Evolutionary conservation across 2,329 filamentous ascomycete genomes (phyloP).

Genomic region (Didymella arachidicola): DNA sequence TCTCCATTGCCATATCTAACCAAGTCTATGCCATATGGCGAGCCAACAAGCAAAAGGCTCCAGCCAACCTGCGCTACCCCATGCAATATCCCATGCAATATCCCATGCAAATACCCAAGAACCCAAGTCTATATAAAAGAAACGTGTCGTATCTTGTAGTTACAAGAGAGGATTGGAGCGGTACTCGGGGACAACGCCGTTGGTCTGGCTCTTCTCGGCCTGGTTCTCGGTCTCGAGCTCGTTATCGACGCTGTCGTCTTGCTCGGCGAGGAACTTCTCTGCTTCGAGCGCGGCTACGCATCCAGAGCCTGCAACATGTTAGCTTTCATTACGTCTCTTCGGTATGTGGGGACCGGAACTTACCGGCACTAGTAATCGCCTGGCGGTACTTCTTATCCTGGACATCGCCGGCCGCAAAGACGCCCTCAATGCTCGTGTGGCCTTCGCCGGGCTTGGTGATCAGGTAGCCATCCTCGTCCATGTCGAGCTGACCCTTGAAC

Average conservation of each 20-base stretch:
- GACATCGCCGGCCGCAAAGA: constrained; percentile 96
- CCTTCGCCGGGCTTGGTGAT: constrained; percentile 88
- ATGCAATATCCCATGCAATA: constrained; percentile 27
- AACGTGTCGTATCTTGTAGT: constrained; percentile 3
- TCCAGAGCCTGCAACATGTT: constrained; percentile 71
- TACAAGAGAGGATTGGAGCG: constrained; percentile 57
- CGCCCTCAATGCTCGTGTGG: constrained; percentile 85
- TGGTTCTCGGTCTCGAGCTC: constrained; percentile 59
- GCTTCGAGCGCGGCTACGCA: constrained; percentile 96
- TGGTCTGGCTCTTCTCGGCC: constrained; percentile 59
- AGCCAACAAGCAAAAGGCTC: constrained; percentile 25
- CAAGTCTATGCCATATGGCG: constrained; percentile 36
- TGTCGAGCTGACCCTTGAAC: constrained; percentile 88
- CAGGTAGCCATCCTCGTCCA: constrained; percentile 90
- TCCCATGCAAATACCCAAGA: constrained; percentile 22
- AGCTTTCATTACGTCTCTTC: constrained; percentile 17
- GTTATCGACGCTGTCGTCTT: constrained; percentile 64
- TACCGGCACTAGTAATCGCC: constrained; percentile 95
- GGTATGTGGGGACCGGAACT: constrained; percentile 48
- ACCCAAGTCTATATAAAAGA: constrained; percentile 19
- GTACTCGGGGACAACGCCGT: constrained; percentile 67
- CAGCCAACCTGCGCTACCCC: constrained; percentile 27
- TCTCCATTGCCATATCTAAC: constrained; percentile 21
- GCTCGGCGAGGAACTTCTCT: constrained; percentile 88
- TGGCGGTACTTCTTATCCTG: constrained; percentile 99